Percentiles rank a stretch among this genome's conserved stretches.
Evolutionary conservation across 1,284 basidiomycete genomes (phyloP).

Genomic region (Naganishia sp.): DNA sequence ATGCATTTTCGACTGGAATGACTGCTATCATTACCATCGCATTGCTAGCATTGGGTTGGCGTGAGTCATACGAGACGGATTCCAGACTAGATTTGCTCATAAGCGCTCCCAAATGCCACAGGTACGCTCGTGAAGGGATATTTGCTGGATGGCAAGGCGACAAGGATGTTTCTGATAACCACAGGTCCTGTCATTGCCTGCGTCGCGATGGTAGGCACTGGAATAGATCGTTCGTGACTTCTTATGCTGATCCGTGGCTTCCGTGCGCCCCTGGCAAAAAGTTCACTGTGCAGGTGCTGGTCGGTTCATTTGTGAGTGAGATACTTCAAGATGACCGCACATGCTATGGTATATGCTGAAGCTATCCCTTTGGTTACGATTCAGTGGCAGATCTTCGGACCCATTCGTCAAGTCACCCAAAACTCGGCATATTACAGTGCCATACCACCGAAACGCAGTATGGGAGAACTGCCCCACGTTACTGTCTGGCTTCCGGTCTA

Average conservation of each 20-base stretch:
- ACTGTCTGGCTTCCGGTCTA: constrained; percentile 64
- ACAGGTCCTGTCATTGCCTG: constrained; percentile 57
- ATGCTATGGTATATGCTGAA: constrained; percentile 8
- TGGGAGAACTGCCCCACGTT: constrained; percentile 59
- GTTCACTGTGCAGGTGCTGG: constrained; percentile 33
- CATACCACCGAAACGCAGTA: constrained; percentile 55
- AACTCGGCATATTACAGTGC: constrained; percentile 60
- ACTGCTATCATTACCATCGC: constrained; percentile 48
- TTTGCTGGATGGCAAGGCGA: constrained; percentile 57
- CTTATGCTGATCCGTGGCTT: not conserved
- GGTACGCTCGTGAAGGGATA: constrained; percentile 57
- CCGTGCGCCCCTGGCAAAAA: not conserved
- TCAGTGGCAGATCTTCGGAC: constrained; percentile 53
- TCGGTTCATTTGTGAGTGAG: constrained; percentile 44
- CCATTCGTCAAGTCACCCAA: constrained; percentile 59
- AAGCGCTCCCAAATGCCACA: constrained; percentile 32
- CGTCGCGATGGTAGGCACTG: constrained; percentile 52
- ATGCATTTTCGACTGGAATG: constrained; percentile 59
- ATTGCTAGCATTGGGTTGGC: constrained; percentile 42
- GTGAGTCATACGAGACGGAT: constrained; percentile 33
- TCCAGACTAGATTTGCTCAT: not conserved
- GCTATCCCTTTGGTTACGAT: not conserved
- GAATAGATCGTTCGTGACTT: not conserved
- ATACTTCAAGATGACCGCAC: constrained; percentile 43
- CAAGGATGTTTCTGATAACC: constrained; percentile 56